These are phyloP conservation scores for Cerioporus squamosus DNA, from an alignment of 1,284 basidiomycete genomes.

Conservation along the genomic window DNA sequence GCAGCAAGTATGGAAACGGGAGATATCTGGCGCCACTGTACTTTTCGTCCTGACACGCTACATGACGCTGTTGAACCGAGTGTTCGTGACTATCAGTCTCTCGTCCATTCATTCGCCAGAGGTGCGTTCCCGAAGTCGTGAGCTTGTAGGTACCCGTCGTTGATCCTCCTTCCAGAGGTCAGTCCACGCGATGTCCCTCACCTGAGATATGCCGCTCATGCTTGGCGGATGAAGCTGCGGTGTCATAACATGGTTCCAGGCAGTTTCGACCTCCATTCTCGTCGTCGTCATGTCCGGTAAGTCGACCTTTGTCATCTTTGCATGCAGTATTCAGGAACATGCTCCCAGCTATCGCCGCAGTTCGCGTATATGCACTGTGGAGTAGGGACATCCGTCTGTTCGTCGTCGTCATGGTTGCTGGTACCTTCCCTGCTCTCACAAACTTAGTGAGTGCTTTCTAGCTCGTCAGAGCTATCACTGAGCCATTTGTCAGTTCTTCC, in stretches of 20 bases:
- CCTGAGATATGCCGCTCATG: too few relatives aligned
- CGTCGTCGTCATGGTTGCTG: slow-evolving; percentile 13
- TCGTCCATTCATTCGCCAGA: slow-evolving; percentile 8
- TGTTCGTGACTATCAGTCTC: slow-evolving; percentile 10
- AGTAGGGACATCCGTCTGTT: slow-evolving; percentile 14
- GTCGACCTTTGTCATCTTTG: not conserved
- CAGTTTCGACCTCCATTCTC: slow-evolving; percentile 7
- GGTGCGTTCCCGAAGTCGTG: not conserved
- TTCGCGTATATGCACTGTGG: slow-evolving; percentile 26
- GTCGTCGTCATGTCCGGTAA: slow-evolving; percentile 18
- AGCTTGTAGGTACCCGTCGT: not conserved
- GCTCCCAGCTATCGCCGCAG: slow-evolving; percentile 8
- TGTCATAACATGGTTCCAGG: slow-evolving; percentile 14
- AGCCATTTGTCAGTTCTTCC: slow-evolving; percentile 9
- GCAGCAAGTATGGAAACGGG: slow-evolving; percentile 19
- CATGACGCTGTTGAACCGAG: slow-evolving; percentile 14
- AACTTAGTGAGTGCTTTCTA: slow-evolving; percentile 14
- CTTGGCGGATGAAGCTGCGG: slow-evolving; percentile 1
- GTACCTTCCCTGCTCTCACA: slow-evolving; percentile 17
- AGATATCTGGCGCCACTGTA: slow-evolving; percentile 7
- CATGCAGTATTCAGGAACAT: not conserved
- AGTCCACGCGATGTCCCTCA: not conserved
- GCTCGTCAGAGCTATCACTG: not conserved
- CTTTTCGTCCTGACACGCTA: slow-evolving; percentile 23
- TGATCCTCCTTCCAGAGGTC: not conserved